These are phyloP conservation scores for Aquanectria penicillioides DNA, from an alignment of 2,329 filamentous ascomycete species.

Conservation along the genomic window DNA sequence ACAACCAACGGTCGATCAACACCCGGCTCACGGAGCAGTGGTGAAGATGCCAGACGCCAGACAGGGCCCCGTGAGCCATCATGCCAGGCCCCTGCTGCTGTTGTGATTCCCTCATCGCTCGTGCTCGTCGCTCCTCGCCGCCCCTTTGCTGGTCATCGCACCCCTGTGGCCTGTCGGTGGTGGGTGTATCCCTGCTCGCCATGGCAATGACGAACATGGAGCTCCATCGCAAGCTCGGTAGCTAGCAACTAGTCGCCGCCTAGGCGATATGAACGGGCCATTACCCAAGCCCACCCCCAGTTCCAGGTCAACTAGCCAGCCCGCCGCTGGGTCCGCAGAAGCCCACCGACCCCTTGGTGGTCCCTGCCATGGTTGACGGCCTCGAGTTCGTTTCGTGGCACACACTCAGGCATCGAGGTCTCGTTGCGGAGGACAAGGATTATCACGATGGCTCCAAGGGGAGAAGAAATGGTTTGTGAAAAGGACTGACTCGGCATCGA, in stretches of 20 bases:
- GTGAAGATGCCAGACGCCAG: neutral
- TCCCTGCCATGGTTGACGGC: neutral
- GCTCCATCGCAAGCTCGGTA: conserved; percentile 42
- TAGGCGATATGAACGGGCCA: conserved; percentile 38
- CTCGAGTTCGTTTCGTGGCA: conserved; percentile 1
- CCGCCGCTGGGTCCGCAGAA: conserved; percentile 23
- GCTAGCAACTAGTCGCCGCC: conserved; percentile 36
- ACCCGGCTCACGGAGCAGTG: neutral
- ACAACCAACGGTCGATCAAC: neutral
- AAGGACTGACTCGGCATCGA: conserved; percentile 11
- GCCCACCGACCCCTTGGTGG: conserved; percentile 12
- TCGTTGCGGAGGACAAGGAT: conserved; percentile 1
- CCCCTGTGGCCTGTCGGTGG: conserved; percentile 22
- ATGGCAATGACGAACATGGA: conserved; percentile 42
- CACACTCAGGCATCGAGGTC: neutral
- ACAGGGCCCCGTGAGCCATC: neutral
- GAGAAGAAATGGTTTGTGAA: neutral
- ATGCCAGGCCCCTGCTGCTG: neutral
- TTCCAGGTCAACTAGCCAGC: conserved; percentile 32
- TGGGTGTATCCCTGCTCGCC: conserved; percentile 29
- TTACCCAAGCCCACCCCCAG: conserved; percentile 35
- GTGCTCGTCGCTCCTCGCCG: conserved; percentile 1
- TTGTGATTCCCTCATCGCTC: conserved; percentile 8
- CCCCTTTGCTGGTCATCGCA: too few species aligned
- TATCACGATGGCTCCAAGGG: conserved; percentile 12